Evolutionary conservation across 2,329 filamentous ascomycete species (phyloP).

Genomic region (Dactylonectria estremocensis): DNA sequence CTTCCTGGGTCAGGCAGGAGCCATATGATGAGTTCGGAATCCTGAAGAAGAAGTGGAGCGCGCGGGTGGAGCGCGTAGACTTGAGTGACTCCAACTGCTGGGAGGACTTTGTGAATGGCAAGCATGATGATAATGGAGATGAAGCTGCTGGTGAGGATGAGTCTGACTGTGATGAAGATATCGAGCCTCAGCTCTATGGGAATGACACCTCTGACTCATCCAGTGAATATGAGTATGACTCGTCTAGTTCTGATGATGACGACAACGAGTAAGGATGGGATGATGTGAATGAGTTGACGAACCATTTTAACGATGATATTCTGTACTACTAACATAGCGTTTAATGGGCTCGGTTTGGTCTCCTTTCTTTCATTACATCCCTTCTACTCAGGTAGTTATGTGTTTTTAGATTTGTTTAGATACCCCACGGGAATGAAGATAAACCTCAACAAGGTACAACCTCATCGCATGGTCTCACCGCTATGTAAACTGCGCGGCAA

Average conservation of each 20-base stretch:
- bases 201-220: constrained; percentile 21
- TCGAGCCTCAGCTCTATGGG: constrained; percentile 29
- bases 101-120: constrained; percentile 38
- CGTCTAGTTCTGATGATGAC: constrained; percentile 16
- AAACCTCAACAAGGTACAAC: not conserved
- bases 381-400: not conserved
- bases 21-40: constrained; percentile 48
- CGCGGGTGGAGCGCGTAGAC: constrained; percentile 42
- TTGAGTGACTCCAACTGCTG: constrained; percentile 47
- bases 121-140: constrained; percentile 38
- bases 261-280: constrained; percentile 1
- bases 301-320: constrained; percentile 8
- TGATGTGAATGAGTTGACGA: constrained; percentile 4
- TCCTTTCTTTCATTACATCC: constrained; percentile 1
- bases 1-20: constrained; percentile 45
- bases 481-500: not conserved
- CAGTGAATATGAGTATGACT: constrained; percentile 19
- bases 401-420: constrained; percentile 18
- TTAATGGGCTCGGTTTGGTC: constrained; percentile 16
- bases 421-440: constrained; percentile 27
- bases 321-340: constrained; percentile 12
- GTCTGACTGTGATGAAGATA: constrained; percentile 26
- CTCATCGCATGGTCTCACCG: not conserved
- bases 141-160: constrained; percentile 25
- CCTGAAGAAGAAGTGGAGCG: constrained; percentile 44